Conservation (phyloP, 805 yeast genomes). For the Zygosaccharomyces rouxii region DNA sequence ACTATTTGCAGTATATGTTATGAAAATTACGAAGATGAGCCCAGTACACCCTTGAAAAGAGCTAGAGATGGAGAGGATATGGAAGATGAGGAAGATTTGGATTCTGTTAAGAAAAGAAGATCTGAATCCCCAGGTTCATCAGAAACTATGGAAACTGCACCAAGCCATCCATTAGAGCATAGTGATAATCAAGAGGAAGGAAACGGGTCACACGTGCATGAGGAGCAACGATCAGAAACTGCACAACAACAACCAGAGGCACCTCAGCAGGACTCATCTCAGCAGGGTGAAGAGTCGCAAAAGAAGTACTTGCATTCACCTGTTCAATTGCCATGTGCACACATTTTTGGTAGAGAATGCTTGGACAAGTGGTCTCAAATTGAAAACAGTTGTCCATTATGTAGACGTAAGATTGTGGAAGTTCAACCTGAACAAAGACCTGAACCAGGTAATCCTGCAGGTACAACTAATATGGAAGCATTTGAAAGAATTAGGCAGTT, state of each 20-base stretch:
- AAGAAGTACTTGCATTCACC: constrained; percentile 53
- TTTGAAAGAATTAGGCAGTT: constrained; percentile 31
- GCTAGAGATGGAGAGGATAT: constrained; percentile 23
- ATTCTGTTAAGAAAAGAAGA: constrained; percentile 21
- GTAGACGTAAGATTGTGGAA: constrained; percentile 55
- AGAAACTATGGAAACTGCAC: constrained; percentile 8
- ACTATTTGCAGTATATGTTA: constrained; percentile 62
- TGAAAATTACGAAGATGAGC: constrained; percentile 43
- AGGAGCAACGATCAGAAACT: neutral
- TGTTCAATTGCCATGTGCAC: constrained; percentile 76
- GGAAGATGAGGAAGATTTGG: constrained; percentile 21
- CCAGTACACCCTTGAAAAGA: constrained; percentile 22
- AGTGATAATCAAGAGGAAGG: neutral
- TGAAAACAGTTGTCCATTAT: constrained; percentile 79
- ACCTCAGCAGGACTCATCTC: neutral
- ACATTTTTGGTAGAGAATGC: constrained; percentile 83
- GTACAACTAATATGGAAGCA: constrained; percentile 21
- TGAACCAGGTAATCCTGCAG: constrained; percentile 5
- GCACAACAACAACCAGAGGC: neutral
- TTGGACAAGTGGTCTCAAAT: constrained; percentile 74
- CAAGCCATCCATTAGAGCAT: constrained; percentile 2
- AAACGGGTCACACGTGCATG: neutral
- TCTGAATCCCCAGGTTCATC: constrained; percentile 12
- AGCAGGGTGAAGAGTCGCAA: constrained; percentile 15
- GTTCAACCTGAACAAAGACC: constrained; percentile 7